Conservation (phyloP, 2,329 filamentous ascomycete genomes). For the Achaetomium macrosporum region DNA sequence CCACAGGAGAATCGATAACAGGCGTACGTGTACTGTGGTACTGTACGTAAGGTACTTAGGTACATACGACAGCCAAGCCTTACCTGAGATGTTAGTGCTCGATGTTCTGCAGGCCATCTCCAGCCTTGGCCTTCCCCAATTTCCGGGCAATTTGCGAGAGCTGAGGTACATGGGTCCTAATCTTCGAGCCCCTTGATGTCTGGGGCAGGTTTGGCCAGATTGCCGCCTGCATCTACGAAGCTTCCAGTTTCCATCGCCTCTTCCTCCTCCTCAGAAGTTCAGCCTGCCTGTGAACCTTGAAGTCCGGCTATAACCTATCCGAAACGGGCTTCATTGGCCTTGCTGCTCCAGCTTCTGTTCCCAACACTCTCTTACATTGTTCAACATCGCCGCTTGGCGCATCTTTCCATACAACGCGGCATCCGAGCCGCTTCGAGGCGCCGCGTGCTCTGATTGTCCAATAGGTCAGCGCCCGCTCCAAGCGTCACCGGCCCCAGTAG, state of each 20-base stretch:
- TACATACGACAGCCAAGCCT: not conserved
- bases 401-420: not conserved
- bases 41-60: too few relatives aligned
- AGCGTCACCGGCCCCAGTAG: slow-evolving; percentile 3
- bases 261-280: not conserved
- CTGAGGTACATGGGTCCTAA: slow-evolving; percentile 16
- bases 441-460: not conserved
- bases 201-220: slow-evolving; percentile 21
- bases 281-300: not conserved
- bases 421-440: not conserved
- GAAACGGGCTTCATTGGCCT: not conserved
- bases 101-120: slow-evolving; percentile 2
- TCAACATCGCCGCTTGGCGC: not conserved
- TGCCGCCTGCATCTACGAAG: slow-evolving; percentile 9
- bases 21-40: too few relatives aligned
- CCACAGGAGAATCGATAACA: not conserved
- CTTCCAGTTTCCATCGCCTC: not conserved
- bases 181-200: slow-evolving; percentile 10
- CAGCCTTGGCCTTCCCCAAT: slow-evolving; percentile 10
- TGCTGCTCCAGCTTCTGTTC: slow-evolving; percentile 8
- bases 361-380: slow-evolving; percentile 8
- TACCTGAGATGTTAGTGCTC: slow-evolving; percentile 18
- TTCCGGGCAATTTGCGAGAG: slow-evolving; percentile 12
- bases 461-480: not conserved
- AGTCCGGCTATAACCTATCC: not conserved